Evolutionary conservation across 768 basidiomycete genomes (phyloP), one percentile per base, ranked within the genome.

Genomic region (Stropharia rugosoannulata): DNA sequence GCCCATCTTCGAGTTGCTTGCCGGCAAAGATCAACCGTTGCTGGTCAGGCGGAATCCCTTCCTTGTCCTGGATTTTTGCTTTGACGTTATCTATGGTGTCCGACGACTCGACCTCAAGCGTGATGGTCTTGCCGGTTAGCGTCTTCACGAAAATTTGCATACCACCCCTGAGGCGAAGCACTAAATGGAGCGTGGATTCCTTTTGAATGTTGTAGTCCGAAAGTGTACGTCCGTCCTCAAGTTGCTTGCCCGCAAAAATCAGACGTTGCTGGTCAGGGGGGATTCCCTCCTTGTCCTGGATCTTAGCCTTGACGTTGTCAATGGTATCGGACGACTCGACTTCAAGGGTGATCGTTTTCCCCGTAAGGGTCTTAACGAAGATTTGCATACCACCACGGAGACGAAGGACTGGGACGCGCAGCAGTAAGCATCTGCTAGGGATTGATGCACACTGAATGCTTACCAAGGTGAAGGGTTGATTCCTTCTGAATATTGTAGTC

Each of bases 1-100:
- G 85, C 4, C 91, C 92, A 57, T 94, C 92, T 67, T 94, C 90
- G 18, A 93, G 74, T 68, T 93, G 90, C 78, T 93, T 93, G 39
- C 92, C 91, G 50, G 90, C 91, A 63, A 93, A 93, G 72, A 86
- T 90, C 56, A 92, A 57, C 83, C 89, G 50, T 83, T 75, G 27
- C 51, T 70, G 70, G 61, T 74, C 70, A 42, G 72, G 71, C 18
- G 70, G 70, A 47, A 74, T 70, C 5, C 83, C 86, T 59, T 87
- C 87, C 78, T 88, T 88, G 72, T 87, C 86, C 68, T 87, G 86
- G 55, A 87, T 87, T 75, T 86, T 87, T 15, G 81, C 76, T 75
- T 86, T 87, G 54, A 87, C 86, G 55, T 86, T 86, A 70, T 87
- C 86, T 61, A 88, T 87, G 27, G 86, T 87, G 64, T 87, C 86